Base-by-base conservation (phyloP, 75 land plant species). In the Selaginella tamariscina region DNA sequence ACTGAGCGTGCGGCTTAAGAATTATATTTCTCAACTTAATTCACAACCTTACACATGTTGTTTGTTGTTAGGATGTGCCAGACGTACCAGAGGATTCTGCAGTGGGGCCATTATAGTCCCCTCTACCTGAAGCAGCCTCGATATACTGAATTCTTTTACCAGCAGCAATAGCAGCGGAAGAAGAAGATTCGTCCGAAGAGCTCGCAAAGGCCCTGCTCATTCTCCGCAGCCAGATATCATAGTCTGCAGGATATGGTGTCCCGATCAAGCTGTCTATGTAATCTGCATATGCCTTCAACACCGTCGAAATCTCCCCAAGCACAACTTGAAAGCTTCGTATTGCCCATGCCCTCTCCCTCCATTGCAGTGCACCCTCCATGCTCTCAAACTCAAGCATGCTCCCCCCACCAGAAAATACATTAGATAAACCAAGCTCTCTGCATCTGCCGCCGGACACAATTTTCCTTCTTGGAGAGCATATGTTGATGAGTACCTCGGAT, bases 231-330 rank as follows among this genome's bases (percentile, higher is more conserved):
- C 78, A 81, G 27, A 83, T 80, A 23, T 83, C 88, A 73, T 81
- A 81, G 55, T 86, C 83, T 1, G 83, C 79, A 1, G 85, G 78
- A 57, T 86, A 86, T 22, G 88, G 88, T 8, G 88, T 86, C 27
- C 88, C 83, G 72, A 85, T 80, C 0, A 86, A 69, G 56, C 82
- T 80, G 39, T 84, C 88, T 21, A 83, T 81, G 70, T 86, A 86
- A 70, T 86, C 88, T 0, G 86, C 88, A 83, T 83, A 86, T 13
- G 88, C 88, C 71, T 86, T 86, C 63, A 86, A 60, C 24, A 86
- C 29, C 21, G 88, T 66, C 22, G 88, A 86, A 28, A 86, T 59
- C 31, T 83, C 82, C 8, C 88, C 88, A 13, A 86, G 81, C 49
- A 73, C 64, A 68, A 77, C 83, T 55, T 86, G 88, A 13, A 86